Conservation (phyloP, 1,284 basidiomycete genomes). For the Microbotryum violaceum region DNA sequence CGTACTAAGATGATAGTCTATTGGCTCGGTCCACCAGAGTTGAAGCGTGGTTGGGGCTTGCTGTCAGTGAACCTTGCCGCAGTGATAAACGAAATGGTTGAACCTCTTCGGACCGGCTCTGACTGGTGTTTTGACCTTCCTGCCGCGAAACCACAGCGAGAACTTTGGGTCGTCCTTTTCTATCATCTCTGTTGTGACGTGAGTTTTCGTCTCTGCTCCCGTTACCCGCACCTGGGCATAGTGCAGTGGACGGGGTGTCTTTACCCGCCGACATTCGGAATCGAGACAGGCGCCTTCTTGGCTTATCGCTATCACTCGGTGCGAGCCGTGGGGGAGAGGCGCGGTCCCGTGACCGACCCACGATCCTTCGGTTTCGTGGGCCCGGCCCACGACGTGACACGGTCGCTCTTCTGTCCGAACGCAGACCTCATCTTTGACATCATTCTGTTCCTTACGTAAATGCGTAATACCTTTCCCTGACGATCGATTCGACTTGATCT, state of each 20-base stretch:
- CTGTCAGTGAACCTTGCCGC: not conserved
- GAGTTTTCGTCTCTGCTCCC: no score
- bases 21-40: not conserved
- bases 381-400: not conserved
- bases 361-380: not conserved
- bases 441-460: not conserved
- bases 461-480: not conserved
- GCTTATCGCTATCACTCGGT: no score
- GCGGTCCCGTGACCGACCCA: not conserved
- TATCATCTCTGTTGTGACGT: slow-evolving; percentile 51
- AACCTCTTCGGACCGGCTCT: no score
- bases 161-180: slow-evolving; percentile 67
- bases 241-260: no score
- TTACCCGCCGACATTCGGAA: no score
- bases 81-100: not conserved
- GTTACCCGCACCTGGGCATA: no score
- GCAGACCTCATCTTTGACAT: not conserved
- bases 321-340: not conserved
- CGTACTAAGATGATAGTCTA: not conserved
- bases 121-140: no score
- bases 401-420: not conserved
- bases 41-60: slow-evolving; percentile 14
- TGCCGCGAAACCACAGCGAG: slow-evolving; percentile 1
- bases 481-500: not conserved
- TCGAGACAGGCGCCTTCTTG: no score